Evolutionary conservation across 805 yeast genomes (phyloP).

Genomic region (Candida maltosa): DNA sequence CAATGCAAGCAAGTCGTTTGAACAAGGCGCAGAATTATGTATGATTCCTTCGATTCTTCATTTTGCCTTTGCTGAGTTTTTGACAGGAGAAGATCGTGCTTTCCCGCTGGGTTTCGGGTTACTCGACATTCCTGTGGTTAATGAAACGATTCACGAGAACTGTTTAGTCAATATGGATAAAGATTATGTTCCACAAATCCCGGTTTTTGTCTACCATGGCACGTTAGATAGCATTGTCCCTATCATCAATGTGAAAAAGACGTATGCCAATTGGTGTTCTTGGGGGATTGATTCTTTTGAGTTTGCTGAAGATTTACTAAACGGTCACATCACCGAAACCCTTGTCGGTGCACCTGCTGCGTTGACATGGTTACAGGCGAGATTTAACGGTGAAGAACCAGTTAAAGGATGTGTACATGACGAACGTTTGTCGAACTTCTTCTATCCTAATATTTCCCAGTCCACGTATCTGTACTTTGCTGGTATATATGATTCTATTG

Average conservation of each 20-base stretch:
- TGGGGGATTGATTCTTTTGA: constrained; percentile 25
- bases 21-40: constrained; percentile 7
- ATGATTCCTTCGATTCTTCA: constrained; percentile 6
- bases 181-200: constrained; percentile 15
- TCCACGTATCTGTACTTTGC: constrained; percentile 1
- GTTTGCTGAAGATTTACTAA: constrained; percentile 20
- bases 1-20: constrained; percentile 1
- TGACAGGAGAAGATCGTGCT: constrained; percentile 12
- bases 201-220: constrained; percentile 20
- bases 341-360: constrained; percentile 21
- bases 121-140: constrained; percentile 11
- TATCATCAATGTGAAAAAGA: constrained; percentile 14
- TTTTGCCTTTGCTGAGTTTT: constrained; percentile 8
- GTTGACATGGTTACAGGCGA: constrained; percentile 15
- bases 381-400: constrained; percentile 38
- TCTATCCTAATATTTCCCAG: constrained; percentile 22
- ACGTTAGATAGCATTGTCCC: constrained; percentile 18
- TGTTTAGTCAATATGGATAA: constrained; percentile 16
- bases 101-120: constrained; percentile 15
- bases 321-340: constrained; percentile 25
- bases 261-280: constrained; percentile 25
- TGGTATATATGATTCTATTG: background rate
- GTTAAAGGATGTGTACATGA: constrained; percentile 47
- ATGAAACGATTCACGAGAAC: constrained; percentile 16
- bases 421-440: constrained; percentile 47